Evolutionary conservation across 306 rosid species (phyloP).

Genomic region (Cajanus cajan): DNA sequence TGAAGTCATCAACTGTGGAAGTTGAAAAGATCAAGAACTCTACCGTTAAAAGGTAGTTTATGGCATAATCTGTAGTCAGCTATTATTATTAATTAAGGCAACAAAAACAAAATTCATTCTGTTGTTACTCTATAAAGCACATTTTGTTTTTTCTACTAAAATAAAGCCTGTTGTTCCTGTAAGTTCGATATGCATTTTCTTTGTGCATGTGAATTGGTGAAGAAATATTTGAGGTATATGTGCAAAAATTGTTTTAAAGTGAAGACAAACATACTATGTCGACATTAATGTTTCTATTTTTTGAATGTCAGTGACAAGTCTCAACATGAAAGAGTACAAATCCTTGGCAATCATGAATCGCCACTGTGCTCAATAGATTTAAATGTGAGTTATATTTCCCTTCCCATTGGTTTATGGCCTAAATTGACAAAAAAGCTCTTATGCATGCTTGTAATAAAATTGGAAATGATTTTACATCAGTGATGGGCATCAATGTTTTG

Average conservation of each 20-base stretch:
- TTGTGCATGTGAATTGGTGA: not conserved
- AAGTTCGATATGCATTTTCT: not conserved
- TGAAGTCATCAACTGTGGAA: conserved; percentile 41
- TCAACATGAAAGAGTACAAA: conserved; percentile 66
- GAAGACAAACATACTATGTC: not conserved
- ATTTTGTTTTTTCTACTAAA: conserved; percentile 19
- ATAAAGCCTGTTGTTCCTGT: not conserved
- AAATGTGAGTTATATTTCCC: conserved; percentile 56
- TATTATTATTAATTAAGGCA: conserved; percentile 10
- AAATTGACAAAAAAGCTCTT: not conserved
- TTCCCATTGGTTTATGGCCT: not conserved
- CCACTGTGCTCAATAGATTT: conserved; percentile 68
- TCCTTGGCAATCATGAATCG: conserved; percentile 75
- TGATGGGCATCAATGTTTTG: not conserved
- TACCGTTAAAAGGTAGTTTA: conserved; percentile 43
- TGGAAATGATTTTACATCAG: not conserved
- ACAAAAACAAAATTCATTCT: not conserved
- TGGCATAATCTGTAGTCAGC: conserved; percentile 10
- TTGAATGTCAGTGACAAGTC: conserved; percentile 70
- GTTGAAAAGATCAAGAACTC: conserved; percentile 52
- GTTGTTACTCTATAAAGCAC: not conserved
- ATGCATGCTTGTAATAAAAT: not conserved
- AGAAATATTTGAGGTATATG: not conserved
- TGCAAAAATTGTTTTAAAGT: conserved; percentile 11
- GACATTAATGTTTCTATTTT: conserved; percentile 29